Evolutionary conservation across 495 filamentous ascomycete genomes (phyloP).

Genomic region (Pseudotulostoma volvatum): DNA sequence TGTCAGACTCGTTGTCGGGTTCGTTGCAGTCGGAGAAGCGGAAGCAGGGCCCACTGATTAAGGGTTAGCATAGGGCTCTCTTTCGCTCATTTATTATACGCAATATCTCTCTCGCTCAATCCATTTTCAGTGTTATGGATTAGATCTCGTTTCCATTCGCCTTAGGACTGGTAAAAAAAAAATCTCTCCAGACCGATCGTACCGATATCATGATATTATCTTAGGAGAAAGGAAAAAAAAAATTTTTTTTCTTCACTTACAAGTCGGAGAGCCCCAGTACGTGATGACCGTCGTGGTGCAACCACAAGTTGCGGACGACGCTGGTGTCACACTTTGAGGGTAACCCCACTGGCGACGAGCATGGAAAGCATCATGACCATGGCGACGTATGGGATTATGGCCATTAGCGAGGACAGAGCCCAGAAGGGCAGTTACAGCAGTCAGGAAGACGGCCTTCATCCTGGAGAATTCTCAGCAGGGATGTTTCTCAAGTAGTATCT

Average conservation of each 20-base stretch:
- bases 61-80: too few species aligned
- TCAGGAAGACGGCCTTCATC: constrained; percentile 56
- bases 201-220: too few species aligned
- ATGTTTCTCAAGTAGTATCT: too few species aligned
- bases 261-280: constrained; percentile 40
- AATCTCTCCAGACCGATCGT: too few species aligned
- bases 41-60: too few species aligned
- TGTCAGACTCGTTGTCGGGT: background rate
- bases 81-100: too few species aligned
- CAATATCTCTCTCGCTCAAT: too few species aligned
- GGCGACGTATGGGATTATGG: constrained; percentile 40
- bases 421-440: constrained; percentile 49
- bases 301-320: constrained; percentile 34
- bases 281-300: constrained; percentile 57
- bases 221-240: too few species aligned
- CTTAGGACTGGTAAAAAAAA: too few species aligned
- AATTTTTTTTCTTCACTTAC: too few species aligned
- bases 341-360: constrained; percentile 27
- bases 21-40: constrained; percentile 4
- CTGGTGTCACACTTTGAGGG: constrained; percentile 23
- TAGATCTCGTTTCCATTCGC: too few species aligned
- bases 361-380: constrained; percentile 44
- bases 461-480: constrained; percentile 20
- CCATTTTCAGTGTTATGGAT: too few species aligned
- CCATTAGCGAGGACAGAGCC: constrained; percentile 43